phyloP scores from a whole-genome alignment of 495 filamentous ascomycete species.

The Neurospora sp. region DNA sequence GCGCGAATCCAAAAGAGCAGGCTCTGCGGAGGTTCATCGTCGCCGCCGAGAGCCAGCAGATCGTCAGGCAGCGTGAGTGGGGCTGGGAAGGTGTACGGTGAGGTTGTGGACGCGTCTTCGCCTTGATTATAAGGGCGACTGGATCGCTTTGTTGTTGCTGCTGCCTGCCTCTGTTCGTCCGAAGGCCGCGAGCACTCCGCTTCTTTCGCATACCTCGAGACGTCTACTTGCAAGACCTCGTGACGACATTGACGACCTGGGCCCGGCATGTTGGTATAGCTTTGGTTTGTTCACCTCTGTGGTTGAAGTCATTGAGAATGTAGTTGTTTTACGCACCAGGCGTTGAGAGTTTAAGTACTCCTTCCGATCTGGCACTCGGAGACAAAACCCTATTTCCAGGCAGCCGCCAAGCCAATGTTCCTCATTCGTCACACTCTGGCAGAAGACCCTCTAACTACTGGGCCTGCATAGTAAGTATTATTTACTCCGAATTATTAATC shows the following conservation, averaged over 20 bases:
- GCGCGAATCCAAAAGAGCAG: slow-evolving; percentile 43
- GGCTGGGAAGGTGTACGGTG: slow-evolving; percentile 40
- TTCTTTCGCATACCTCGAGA: slow-evolving; percentile 22
- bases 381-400: too few relatives aligned
- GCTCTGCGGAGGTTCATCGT: slow-evolving; percentile 46
- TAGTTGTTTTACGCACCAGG: not conserved
- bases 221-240: slow-evolving; percentile 17
- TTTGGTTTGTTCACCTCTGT: not conserved
- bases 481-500: too few relatives aligned
- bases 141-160: slow-evolving; percentile 11
- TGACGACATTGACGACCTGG: slow-evolving; percentile 16
- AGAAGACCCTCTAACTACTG: too few relatives aligned
- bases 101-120: not conserved
- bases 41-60: slow-evolving; percentile 47
- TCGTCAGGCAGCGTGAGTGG: slow-evolving; percentile 53
- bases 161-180: slow-evolving; percentile 18
- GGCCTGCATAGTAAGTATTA: too few relatives aligned
- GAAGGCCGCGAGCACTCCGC: slow-evolving; percentile 16
- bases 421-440: too few relatives aligned
- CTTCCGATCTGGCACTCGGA: not conserved
- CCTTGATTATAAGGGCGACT: not conserved
- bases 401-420: too few relatives aligned
- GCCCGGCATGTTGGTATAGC: not conserved
- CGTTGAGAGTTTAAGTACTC: too few relatives aligned
- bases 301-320: not conserved